phyloP scores from a whole-genome alignment of 768 basidiomycete species.

The Hortiboletus campestris region DNA sequence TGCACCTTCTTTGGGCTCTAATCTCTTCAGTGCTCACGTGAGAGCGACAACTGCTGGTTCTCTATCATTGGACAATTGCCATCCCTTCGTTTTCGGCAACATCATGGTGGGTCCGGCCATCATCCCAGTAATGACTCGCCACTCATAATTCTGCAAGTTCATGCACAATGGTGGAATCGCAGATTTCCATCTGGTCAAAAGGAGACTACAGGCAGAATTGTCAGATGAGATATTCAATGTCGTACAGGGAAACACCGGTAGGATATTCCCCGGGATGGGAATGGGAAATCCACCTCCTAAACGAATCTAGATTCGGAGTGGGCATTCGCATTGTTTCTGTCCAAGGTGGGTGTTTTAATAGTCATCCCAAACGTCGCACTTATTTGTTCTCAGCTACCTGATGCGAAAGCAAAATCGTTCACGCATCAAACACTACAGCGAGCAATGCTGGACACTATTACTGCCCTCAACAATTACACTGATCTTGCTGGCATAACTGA shows the following conservation, averaged over 20 bases:
- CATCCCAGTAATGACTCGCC: neutral
- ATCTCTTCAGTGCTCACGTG: slow-evolving; percentile 70
- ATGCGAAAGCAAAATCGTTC: slow-evolving; percentile 75
- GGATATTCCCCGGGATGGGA: slow-evolving; percentile 6
- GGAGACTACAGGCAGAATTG: slow-evolving; percentile 70
- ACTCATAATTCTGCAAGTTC: slow-evolving; percentile 43
- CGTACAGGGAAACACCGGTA: slow-evolving; percentile 92
- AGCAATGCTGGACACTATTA: slow-evolving; percentile 89
- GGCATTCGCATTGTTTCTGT: slow-evolving; percentile 91
- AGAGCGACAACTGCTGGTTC: slow-evolving; percentile 92
- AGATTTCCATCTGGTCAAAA: slow-evolving; percentile 77
- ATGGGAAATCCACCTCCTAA: neutral
- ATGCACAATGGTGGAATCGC: slow-evolving; percentile 98
- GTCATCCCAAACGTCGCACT: slow-evolving; percentile 1
- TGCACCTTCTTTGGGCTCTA: neutral
- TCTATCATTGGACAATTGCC: slow-evolving; percentile 90
- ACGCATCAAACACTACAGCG: slow-evolving; percentile 66
- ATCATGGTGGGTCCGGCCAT: slow-evolving; percentile 65
- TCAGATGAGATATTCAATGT: slow-evolving; percentile 83
- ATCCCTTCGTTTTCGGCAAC: slow-evolving; percentile 90
- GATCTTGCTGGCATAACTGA: slow-evolving; percentile 73
- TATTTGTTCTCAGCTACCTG: slow-evolving; percentile 57
- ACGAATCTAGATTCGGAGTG: slow-evolving; percentile 81
- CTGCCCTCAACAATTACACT: slow-evolving; percentile 70
- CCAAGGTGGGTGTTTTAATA: slow-evolving; percentile 50